Percentiles rank a stretch among this genome's conserved stretches.
phyloP scores from a whole-genome alignment of 768 basidiomycete genomes.

The Filobasidium wieringae region DNA sequence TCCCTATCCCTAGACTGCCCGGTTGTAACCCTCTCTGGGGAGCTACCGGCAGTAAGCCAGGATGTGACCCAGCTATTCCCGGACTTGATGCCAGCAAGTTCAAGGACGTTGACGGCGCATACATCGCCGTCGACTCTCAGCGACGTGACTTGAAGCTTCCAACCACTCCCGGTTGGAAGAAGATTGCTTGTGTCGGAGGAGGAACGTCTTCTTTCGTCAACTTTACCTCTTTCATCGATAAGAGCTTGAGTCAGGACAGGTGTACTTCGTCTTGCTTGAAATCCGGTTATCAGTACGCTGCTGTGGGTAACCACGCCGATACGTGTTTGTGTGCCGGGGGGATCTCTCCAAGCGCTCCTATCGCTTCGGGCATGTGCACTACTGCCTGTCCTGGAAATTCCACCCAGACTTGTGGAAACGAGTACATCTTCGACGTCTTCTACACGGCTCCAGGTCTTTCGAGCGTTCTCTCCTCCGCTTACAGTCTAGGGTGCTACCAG shows the following conservation, averaged over 20 bases:
- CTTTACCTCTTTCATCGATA: conserved; percentile 16
- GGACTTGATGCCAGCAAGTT: conserved; percentile 18
- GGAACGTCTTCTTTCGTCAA: conserved; percentile 11
- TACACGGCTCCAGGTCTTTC: background rate
- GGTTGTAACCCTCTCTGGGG: conserved; percentile 36
- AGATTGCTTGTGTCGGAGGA: conserved; percentile 20
- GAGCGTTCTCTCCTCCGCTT: background rate
- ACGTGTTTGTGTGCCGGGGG: background rate
- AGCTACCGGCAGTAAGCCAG: conserved; percentile 24
- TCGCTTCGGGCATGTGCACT: conserved; percentile 6
- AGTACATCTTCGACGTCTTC: conserved; percentile 9
- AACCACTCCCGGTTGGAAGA: conserved; percentile 25
- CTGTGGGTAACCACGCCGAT: background rate
- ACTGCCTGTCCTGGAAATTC: conserved; percentile 15
- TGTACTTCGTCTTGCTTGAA: conserved; percentile 15
- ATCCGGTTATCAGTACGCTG: conserved; percentile 17
- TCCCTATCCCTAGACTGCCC: conserved; percentile 20
- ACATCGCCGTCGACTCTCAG: conserved; percentile 13
- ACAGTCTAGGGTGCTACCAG: conserved; percentile 7
- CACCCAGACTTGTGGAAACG: conserved; percentile 14
- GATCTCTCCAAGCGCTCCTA: background rate
- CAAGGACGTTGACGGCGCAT: conserved; percentile 21
- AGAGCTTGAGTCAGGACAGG: conserved; percentile 14
- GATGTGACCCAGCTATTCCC: conserved; percentile 20
- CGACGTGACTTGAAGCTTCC: conserved; percentile 15